A percentile compares a stretch with the other conserved stretches of the same genome.
phyloP scores from a whole-genome alignment of 495 filamentous ascomycete species.

The Xylona heveae region DNA sequence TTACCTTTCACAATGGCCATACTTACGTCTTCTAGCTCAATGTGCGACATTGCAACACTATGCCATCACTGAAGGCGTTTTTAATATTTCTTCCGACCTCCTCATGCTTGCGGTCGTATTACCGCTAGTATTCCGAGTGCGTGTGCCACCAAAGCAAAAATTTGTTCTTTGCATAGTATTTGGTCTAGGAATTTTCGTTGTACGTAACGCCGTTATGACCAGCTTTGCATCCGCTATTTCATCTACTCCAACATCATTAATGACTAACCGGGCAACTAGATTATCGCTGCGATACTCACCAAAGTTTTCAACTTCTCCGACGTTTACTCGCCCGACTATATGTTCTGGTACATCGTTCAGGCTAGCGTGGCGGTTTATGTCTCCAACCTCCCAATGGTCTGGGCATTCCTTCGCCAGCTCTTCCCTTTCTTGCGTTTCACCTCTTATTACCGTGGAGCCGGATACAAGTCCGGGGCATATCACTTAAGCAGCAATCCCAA shows the following conservation, averaged over 20 bases:
- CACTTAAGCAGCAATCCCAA: no score
- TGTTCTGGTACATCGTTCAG: slow-evolving; percentile 29
- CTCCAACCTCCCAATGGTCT: slow-evolving; percentile 25
- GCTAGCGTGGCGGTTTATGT: slow-evolving; percentile 23
- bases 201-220: slow-evolving; percentile 7
- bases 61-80: slow-evolving; percentile 25
- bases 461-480: no score
- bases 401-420: slow-evolving; percentile 18
- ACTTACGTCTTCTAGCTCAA: slow-evolving; percentile 13
- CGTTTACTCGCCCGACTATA: slow-evolving; percentile 23
- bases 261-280: no score
- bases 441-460: no score
- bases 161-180: slow-evolving; percentile 20
- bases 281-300: slow-evolving; percentile 22
- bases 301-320: slow-evolving; percentile 23
- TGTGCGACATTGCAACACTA: slow-evolving; percentile 30
- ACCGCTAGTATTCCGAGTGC: slow-evolving; percentile 17
- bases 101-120: slow-evolving; percentile 24
- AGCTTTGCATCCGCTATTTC: slow-evolving; percentile 1
- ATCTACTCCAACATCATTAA: no score
- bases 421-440: no score
- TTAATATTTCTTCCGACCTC: slow-evolving; percentile 28
- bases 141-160: slow-evolving; percentile 17
- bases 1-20: no score
- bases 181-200: slow-evolving; percentile 23